These are phyloP conservation scores for Trametes hirsuta DNA, from an alignment of 1,284 basidiomycete genomes.

Conservation along the genomic window DNA sequence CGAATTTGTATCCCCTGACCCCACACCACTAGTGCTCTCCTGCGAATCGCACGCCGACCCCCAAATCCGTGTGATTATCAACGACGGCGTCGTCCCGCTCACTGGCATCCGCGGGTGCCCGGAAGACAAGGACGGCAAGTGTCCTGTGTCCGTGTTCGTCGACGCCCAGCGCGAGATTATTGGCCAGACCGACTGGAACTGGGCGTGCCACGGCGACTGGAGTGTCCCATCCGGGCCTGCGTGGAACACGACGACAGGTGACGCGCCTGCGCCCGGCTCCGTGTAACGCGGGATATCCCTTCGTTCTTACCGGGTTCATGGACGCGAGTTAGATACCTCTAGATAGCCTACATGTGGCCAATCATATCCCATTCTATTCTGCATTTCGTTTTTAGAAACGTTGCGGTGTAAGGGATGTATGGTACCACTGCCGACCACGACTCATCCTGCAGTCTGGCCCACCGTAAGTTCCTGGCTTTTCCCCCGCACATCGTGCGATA, in stretches of 20 bases:
- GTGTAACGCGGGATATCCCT: neutral
- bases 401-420: too few species aligned
- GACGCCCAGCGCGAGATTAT: slow-evolving; percentile 70
- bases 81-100: slow-evolving; percentile 87
- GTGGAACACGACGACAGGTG: slow-evolving; percentile 37
- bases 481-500: too few species aligned
- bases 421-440: too few species aligned
- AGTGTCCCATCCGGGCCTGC: slow-evolving; percentile 48
- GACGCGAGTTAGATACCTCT: too few species aligned
- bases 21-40: slow-evolving; percentile 48
- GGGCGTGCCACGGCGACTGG: slow-evolving; percentile 80
- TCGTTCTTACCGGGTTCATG: neutral
- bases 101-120: slow-evolving; percentile 77
- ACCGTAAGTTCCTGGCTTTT: too few species aligned
- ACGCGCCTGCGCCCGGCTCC: slow-evolving; percentile 23
- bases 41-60: slow-evolving; percentile 53
- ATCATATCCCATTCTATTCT: too few species aligned
- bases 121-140: slow-evolving; percentile 77
- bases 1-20: neutral
- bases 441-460: too few species aligned
- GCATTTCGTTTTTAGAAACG: too few species aligned
- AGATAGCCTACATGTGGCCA: too few species aligned
- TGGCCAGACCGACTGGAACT: slow-evolving; percentile 71
- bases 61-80: slow-evolving; percentile 82
- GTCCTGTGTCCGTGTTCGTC: slow-evolving; percentile 77